phyloP scores from a whole-genome alignment of 495 filamentous ascomycete genomes.

The Letharia columbiana region DNA sequence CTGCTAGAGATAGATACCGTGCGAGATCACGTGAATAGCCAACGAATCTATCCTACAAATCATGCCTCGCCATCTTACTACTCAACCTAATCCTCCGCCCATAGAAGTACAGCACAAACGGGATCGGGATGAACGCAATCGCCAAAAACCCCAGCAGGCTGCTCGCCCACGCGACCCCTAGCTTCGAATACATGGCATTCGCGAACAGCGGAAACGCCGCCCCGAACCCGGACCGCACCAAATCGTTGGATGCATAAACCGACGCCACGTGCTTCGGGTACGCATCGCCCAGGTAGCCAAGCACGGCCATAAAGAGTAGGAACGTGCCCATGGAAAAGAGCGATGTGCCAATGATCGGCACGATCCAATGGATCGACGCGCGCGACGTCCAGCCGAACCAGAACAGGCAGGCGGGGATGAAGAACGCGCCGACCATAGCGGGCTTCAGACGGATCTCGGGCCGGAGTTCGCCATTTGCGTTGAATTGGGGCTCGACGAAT shows the following conservation, averaged over 20 bases:
- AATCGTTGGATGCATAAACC: conserved; percentile 44
- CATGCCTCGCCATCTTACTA: conserved; percentile 5
- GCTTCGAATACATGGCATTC: conserved; percentile 46
- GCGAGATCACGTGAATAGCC: too few species aligned
- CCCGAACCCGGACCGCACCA: conserved; percentile 40
- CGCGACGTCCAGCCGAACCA: conserved; percentile 51
- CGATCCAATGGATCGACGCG: conserved; percentile 41
- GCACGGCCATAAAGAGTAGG: conserved; percentile 47
- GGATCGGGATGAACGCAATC: conserved; percentile 35
- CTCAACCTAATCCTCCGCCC: not conserved
- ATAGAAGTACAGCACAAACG: conserved; percentile 31
- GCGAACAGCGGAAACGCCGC: conserved; percentile 45
- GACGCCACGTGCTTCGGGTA: conserved; percentile 40
- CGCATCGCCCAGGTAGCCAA: conserved; percentile 34
- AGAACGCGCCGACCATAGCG: conserved; percentile 34
- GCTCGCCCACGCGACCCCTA: conserved; percentile 56
- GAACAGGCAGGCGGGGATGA: conserved; percentile 45
- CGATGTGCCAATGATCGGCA: conserved; percentile 44
- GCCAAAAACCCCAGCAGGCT: conserved; percentile 51
- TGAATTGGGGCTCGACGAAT: conserved; percentile 34
- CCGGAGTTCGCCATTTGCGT: conserved; percentile 33
- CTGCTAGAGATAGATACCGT: too few species aligned
- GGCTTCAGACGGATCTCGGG: conserved; percentile 39
- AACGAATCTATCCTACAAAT: not conserved
- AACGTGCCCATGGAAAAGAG: conserved; percentile 47